These are phyloP conservation scores for Trypanosomatidae sp. DNA, from an alignment of 208 protist species.

Conservation along the genomic window DNA sequence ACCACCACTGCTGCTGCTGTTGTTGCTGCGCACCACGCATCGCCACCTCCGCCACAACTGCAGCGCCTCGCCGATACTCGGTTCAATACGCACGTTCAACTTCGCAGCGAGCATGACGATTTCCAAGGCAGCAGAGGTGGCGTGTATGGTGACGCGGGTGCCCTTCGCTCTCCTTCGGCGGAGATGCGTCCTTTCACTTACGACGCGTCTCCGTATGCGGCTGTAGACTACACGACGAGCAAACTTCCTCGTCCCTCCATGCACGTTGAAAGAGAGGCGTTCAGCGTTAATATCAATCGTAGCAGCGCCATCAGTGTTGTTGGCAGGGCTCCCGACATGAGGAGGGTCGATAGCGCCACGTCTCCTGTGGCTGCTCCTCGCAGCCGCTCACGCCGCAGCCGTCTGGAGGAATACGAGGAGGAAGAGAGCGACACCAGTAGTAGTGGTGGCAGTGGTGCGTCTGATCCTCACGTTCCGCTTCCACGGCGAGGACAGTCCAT, in stretches of 20 bases:
- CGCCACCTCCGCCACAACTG: no score
- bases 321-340: background rate
- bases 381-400: background rate
- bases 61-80: no score
- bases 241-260: conserved; percentile 6
- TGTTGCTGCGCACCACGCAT: no score
- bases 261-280: background rate
- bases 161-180: background rate
- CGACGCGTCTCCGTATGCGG: conserved; percentile 22
- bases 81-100: no score
- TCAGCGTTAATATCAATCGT: background rate
- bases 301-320: background rate
- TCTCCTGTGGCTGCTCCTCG: background rate
- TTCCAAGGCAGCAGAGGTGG: no score
- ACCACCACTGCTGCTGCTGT: no score
- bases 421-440: background rate
- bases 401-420: no score
- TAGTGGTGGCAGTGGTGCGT: no score
- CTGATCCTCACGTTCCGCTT: no score
- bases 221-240: conserved; percentile 21
- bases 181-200: conserved; percentile 9
- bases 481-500: no score
- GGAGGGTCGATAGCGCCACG: conserved; percentile 9
- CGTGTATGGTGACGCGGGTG: no score
- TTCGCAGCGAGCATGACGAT: no score